Conservation (phyloP, 345 rosid species). For the Dipteronia sinensis region DNA sequence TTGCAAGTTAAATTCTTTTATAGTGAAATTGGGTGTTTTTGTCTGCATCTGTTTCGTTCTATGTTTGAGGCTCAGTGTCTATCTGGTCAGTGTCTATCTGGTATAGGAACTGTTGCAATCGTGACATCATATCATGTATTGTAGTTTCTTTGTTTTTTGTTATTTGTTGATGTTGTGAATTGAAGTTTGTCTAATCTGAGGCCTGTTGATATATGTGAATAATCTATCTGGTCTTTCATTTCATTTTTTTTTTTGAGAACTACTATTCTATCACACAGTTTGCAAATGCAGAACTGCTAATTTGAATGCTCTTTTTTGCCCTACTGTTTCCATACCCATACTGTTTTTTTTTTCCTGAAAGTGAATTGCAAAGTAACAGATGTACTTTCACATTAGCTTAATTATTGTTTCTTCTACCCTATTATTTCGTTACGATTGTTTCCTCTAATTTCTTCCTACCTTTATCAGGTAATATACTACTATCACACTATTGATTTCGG, state of each 20-base stretch:
- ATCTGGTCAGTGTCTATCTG: neutral
- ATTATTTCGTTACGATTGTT: neutral
- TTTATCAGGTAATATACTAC: constrained; percentile 58
- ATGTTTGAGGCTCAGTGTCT: neutral
- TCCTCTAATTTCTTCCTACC: neutral
- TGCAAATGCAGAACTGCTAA: neutral
- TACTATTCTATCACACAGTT: neutral
- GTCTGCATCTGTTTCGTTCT: neutral
- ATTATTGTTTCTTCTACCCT: neutral
- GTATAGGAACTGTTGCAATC: neutral
- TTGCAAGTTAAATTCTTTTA: neutral
- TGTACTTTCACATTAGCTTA: neutral
- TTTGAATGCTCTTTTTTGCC: neutral
- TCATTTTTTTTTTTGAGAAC: neutral
- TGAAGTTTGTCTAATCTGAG: neutral
- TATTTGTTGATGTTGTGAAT: neutral
- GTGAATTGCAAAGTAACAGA: neutral
- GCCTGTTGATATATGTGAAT: neutral
- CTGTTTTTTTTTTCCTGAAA: neutral
- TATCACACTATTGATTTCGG: constrained; percentile 59
- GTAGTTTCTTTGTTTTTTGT: neutral
- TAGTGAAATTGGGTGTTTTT: neutral
- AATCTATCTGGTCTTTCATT: neutral
- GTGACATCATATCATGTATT: neutral
- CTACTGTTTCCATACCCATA: neutral